Base-by-base conservation (phyloP, 257 asterid species). In the Handroanthus guayacan region DNA sequence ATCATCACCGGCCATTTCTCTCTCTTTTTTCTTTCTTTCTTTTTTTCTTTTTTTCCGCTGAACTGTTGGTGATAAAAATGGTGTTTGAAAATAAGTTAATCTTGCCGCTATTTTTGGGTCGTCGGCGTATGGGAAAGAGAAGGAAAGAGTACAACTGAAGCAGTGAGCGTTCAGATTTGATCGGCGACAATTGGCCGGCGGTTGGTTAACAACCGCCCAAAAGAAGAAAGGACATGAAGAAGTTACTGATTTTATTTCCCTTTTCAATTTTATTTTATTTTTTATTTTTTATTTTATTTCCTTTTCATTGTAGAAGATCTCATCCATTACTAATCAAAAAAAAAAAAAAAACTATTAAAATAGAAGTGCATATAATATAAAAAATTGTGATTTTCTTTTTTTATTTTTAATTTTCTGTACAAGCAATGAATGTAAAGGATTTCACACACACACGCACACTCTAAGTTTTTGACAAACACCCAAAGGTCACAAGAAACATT, bases 1-100 rank as follows among this genome's bases (percentile, higher is more conserved):
- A 79, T 78, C 76, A 78, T 82, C 77, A 75, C 60, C 86, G 86
- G 86, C 78, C 92, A 87, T 90, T 47, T 78, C 81, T 71, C 41
- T 37, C 58, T 68, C 79, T 31, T 54, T 72, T 31, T 45, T 5
- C 34, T 75, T 69, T 61, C 34, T 41, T 8, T 41, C 6, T 41
- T 5, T 41, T 5, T 61, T 6, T 67, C 45, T 34, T 62, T 74
- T 65, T 76, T 18, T 67, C 8, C 65, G 34, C 14, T 72, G 31
- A 67, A 37, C n/a, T 41, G 56, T 34, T 9, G 67, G 41, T 9
- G 72, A 25, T 17, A 62, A 67, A 63, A 68, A 52, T 68, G 58
- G 76, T 56, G 3, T 39, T 69, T 45, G 41, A 74, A 69, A 78
- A 74, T 50, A 61, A 51, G 78, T 34, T 69, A 75, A 81, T 76